Evolutionary conservation across 2,329 filamentous ascomycete species (phyloP).

Genomic region (Fusarium chlamydosporum): DNA sequence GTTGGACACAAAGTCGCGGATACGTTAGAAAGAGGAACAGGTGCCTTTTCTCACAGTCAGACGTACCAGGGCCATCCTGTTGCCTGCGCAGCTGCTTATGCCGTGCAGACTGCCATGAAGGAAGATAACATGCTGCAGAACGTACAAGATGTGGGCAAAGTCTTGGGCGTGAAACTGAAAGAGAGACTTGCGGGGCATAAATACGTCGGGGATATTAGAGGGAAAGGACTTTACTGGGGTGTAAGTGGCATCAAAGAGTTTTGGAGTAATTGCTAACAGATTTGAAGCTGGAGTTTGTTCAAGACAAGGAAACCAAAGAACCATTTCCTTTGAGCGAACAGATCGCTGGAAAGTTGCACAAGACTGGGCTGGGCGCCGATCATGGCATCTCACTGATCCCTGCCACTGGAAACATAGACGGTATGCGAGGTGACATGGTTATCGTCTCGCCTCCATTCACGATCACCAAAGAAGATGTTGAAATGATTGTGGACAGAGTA

Average conservation of each 20-base stretch:
- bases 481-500: slow-evolving; percentile 12
- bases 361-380: background rate
- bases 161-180: slow-evolving; percentile 5
- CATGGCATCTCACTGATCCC: slow-evolving; percentile 31
- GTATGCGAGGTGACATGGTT: slow-evolving; percentile 33
- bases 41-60: slow-evolving; percentile 68
- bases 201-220: slow-evolving; percentile 43
- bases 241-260: background rate
- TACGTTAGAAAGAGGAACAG: slow-evolving; percentile 25
- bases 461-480: slow-evolving; percentile 23
- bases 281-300: slow-evolving; percentile 31
- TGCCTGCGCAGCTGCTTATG: slow-evolving; percentile 57
- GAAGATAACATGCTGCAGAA: slow-evolving; percentile 40
- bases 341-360: slow-evolving; percentile 28
- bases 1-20: slow-evolving; percentile 29
- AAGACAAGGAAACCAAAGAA: slow-evolving; percentile 19
- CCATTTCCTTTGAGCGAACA: slow-evolving; percentile 17
- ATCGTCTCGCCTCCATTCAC: slow-evolving; percentile 36
- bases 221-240: slow-evolving; percentile 42
- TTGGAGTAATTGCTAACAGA: background rate
- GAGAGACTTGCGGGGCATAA: slow-evolving; percentile 23
- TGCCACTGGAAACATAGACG: slow-evolving; percentile 19
- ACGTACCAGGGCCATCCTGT: slow-evolving; percentile 64
- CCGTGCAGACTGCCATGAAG: slow-evolving; percentile 52
- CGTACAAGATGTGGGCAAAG: slow-evolving; percentile 9